Evolutionary conservation across 148 eudicot species (phyloP), one percentile per base, ranked within the genome.

Genomic region (Persicaria maculosa): DNA sequence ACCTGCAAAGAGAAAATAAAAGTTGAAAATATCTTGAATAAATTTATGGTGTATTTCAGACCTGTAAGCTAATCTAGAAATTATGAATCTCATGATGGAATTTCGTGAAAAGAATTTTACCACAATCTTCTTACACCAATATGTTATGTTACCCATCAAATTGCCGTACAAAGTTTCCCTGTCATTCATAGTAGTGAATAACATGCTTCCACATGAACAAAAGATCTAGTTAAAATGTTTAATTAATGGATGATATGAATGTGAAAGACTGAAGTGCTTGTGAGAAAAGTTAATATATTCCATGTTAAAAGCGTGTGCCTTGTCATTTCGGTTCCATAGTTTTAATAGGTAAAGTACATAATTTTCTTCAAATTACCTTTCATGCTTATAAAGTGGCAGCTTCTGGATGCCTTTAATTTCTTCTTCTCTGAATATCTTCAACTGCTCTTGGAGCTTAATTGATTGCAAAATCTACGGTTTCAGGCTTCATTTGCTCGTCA

Each of bases 401-500:
- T 12, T 48, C 52, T 8, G 52, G 52, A 48, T 48, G 52, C 52
- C 12, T 6, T 48, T 48, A 8, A 31, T 48, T 48, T 7, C 11
- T 0, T 12, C 50, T 7, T 12, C 2, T 48, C 12, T 48, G 52
- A 48, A 12, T 48, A 48, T 48, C 52, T 48, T 48, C 11, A 48
- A 12, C 52, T 12, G 8, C 4, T 48, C 52, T 48, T 48, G 52
- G 52, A 48, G 52, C 52, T 48, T 48, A 7, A 7, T 48, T 48
- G 52, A 48, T 48, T 9, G 52, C 14, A 48, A 48, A 48, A 8
- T 48, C 12, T 48, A 9, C 8, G 12, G 12, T 79, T 75, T 79
- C 83, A 86, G 93, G 76, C 79, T 31, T 89, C 93, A 8, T 83
- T 89, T 80, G 88, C 93, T 74, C 88, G 90, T 9, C 69, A 85